Conservation (phyloP, 345 rosid genomes). For the Clarkia xantiana region DNA sequence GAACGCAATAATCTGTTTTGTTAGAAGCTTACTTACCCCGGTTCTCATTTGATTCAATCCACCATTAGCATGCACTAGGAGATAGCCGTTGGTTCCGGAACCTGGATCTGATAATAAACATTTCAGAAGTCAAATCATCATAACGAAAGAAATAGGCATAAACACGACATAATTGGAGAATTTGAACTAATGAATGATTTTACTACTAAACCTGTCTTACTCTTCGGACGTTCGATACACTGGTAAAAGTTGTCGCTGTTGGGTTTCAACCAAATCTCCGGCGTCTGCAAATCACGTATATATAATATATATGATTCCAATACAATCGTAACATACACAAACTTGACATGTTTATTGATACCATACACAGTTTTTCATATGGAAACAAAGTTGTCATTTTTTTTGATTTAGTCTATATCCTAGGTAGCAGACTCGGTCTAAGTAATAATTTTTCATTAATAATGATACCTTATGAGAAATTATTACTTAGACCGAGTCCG, state of each 20-base stretch:
- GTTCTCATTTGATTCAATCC: slow-evolving; percentile 99
- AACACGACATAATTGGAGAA: not conserved
- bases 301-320: no score
- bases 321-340: no score
- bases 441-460: no score
- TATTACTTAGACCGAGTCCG: no score
- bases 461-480: no score
- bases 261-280: slow-evolving; percentile 84
- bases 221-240: slow-evolving; percentile 51
- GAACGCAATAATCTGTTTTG: no score
- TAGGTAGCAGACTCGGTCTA: no score
- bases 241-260: slow-evolving; percentile 39
- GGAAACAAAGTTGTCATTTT: no score
- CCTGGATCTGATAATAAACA: slow-evolving; percentile 16
- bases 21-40: slow-evolving; percentile 37
- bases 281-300: slow-evolving; percentile 27
- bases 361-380: no score
- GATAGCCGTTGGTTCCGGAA: slow-evolving; percentile 56
- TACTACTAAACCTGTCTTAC: slow-evolving; percentile 40
- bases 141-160: not conserved
- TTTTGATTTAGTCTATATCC: no score
- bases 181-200: slow-evolving; percentile 12
- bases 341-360: slow-evolving; percentile 4
- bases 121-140: not conserved
- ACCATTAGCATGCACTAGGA: slow-evolving; percentile 84